Conservation (phyloP, 495 filamentous ascomycete genomes). For the Daldinia childiae region DNA sequence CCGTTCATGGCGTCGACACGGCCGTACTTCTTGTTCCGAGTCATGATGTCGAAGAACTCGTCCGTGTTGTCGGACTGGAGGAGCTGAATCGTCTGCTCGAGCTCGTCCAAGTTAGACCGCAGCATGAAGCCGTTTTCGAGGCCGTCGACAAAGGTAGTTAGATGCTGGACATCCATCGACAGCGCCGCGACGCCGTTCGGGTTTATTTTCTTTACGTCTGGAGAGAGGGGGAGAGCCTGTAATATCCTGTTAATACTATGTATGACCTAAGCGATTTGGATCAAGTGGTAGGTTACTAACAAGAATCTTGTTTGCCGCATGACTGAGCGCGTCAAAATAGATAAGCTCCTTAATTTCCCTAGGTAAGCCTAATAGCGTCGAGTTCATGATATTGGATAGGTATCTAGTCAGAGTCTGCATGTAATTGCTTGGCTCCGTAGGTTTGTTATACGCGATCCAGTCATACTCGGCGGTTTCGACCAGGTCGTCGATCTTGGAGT, state of each 20-base stretch:
- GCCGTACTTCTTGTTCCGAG: conserved; percentile 89
- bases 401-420: conserved; percentile 93
- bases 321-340: conserved; percentile 94
- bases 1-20: conserved; percentile 91
- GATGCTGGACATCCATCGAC: conserved; percentile 81
- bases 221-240: conserved; percentile 81
- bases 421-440: conserved; percentile 83
- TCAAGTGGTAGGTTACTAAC: conserved; percentile 53
- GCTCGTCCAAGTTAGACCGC: conserved; percentile 85
- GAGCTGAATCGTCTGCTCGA: conserved; percentile 86
- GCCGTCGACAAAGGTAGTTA: conserved; percentile 83
- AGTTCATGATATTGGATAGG: conserved; percentile 96
- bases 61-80: conserved; percentile 90
- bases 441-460: conserved; percentile 76
- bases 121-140: conserved; percentile 81
- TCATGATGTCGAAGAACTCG: conserved; percentile 91
- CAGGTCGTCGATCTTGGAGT: conserved; percentile 97
- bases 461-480: conserved; percentile 97
- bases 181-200: conserved; percentile 83
- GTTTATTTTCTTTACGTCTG: conserved; percentile 83
- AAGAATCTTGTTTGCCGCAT: conserved; percentile 87
- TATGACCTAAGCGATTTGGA: background rate
- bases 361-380: conserved; percentile 87
- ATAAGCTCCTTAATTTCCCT: conserved; percentile 96
- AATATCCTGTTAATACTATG: background rate